Conservation (phyloP, 2,329 filamentous ascomycete species). For the Aspergillus arachidicola region DNA sequence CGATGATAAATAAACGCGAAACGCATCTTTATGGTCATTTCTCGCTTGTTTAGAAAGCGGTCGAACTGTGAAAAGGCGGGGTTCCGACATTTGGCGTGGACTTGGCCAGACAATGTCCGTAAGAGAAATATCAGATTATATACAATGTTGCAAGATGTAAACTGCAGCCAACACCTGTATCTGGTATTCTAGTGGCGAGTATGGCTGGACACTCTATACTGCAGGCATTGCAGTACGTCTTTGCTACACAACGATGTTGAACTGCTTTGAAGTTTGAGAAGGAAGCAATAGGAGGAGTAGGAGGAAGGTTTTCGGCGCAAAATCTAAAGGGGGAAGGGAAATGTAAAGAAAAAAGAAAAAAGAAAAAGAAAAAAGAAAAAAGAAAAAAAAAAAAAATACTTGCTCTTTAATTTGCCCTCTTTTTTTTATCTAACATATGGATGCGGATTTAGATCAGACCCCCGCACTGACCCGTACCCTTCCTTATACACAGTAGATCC, state of each 20-base stretch:
- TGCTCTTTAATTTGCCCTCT: neutral
- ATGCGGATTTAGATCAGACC: neutral
- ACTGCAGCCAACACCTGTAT: neutral
- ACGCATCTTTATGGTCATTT: conserved; percentile 57
- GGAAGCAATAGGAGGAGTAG: neutral
- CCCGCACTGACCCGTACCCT: conserved; percentile 1
- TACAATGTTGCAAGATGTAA: neutral
- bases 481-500: no score
- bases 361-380: neutral
- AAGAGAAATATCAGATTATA: neutral
- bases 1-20: conserved; percentile 60
- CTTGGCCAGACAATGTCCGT: neutral
- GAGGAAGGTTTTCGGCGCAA: neutral
- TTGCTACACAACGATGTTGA: neutral
- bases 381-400: neutral
- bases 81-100: conserved; percentile 36
- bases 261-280: neutral
- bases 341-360: neutral
- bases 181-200: neutral
- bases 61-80: conserved; percentile 55
- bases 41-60: conserved; percentile 53
- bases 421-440: neutral
- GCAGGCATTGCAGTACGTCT: neutral
- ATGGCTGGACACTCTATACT: neutral
- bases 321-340: neutral